Base-by-base conservation (phyloP, 495 filamentous ascomycete genomes). In the Xylaria longipes region DNA sequence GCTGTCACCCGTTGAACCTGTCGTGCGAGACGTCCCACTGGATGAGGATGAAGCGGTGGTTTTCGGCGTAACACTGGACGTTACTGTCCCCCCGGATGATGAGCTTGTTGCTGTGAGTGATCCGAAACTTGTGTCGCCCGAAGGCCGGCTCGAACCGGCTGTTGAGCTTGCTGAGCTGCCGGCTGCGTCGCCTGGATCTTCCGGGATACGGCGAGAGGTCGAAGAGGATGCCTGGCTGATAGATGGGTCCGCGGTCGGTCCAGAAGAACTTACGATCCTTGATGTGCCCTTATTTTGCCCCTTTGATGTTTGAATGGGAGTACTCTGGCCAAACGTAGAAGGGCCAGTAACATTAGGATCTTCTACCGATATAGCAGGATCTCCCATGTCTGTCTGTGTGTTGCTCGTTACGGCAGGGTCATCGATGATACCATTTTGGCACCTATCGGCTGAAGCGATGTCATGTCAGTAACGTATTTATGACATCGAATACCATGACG, bases 391-490 rank as follows among this genome's bases (percentile, higher is more conserved):
- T 7, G 45, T n/a, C 6, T 11, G 52, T 2, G 12, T 33, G n/a
- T 17, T 56, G 52, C 41, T 8, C 3, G 8, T 31, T 6, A 5
- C 6, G 12, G 25, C 2, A 35, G n/a, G n/a, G n/a, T n/a, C 17
- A 20, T 68, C 66, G 29, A n/a, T 14, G 22, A 68, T 31, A 25
- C 52, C 66, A 31, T 68, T 45, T 1, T 41, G 37, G 52, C 66
- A 68, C 1, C 37, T 29, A 2, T 46, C 54, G 15, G 50, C 66
- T 68, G 11, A 57, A 4, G 22, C 2, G 5, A n/a, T 17, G 5
- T 58, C 15, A 27, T 27, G 66, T 68, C 15, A 57, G 50, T 29
- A 45, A 20, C 15, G 1, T n/a, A 27, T 0, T n/a, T 25, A 27
- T 0, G 52, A 17, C 6, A 33, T 58, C 4, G 27, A 35, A 25